phyloP scores from a whole-genome alignment of 176 grass and related monocot genomes.

The Zizania latifolia region DNA sequence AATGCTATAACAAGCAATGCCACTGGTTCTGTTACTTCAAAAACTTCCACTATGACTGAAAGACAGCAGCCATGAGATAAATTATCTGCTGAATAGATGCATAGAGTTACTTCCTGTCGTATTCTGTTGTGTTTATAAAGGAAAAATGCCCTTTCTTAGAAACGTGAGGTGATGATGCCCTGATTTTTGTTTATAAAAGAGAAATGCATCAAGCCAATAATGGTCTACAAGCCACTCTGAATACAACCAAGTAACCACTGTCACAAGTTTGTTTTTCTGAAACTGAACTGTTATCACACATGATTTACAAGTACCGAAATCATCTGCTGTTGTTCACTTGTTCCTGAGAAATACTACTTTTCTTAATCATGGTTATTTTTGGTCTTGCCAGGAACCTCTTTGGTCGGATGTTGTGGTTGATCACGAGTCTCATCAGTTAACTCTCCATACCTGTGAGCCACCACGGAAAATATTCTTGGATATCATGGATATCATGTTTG shows the following conservation, averaged over 20 bases:
- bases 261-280: not conserved
- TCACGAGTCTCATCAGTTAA: constrained; percentile 2
- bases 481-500: not conserved
- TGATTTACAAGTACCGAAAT: not conserved
- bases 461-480: not conserved
- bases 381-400: constrained; percentile 19
- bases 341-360: not conserved
- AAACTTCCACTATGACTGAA: not conserved
- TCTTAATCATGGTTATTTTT: not conserved
- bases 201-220: not conserved
- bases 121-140: not conserved
- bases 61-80: not conserved
- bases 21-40: not conserved
- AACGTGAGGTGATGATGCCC: not conserved
- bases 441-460: not conserved
- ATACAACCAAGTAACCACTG: not conserved
- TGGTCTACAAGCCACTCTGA: not conserved
- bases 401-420: not conserved
- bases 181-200: not conserved
- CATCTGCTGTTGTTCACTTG: not conserved
- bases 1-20: not conserved
- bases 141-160: not conserved
- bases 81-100: not conserved
- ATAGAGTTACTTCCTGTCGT: not conserved
- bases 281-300: not conserved